phyloP scores from a whole-genome alignment of 805 yeast species.

The Starmera caribaea region DNA sequence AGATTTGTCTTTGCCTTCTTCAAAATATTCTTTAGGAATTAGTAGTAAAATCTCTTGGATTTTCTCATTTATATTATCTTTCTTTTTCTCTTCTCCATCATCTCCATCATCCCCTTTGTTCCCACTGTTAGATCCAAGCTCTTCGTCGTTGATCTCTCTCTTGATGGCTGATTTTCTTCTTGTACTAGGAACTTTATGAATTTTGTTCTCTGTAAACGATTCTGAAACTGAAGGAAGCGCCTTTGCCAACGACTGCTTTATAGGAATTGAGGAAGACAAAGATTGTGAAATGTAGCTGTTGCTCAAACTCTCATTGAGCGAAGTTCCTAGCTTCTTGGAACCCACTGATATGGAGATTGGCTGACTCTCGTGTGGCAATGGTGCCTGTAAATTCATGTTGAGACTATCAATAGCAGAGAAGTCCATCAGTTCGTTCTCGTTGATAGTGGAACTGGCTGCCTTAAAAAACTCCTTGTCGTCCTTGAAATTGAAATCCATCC shows the following conservation, averaged over 20 bases:
- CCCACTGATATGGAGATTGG: neutral
- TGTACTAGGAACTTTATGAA: slow-evolving; percentile 1
- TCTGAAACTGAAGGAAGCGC: slow-evolving; percentile 8
- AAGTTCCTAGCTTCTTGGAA: neutral
- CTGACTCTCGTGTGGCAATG: neutral
- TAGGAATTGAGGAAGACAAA: slow-evolving; percentile 10
- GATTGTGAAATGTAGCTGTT: slow-evolving; percentile 1
- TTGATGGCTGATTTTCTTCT: slow-evolving; percentile 12
- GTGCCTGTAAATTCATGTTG: neutral
- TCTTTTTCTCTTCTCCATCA: slow-evolving; percentile 33
- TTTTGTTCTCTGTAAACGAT: slow-evolving; percentile 9
- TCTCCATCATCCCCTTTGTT: slow-evolving; percentile 17
- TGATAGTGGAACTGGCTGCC: slow-evolving; percentile 4
- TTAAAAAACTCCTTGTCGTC: neutral
- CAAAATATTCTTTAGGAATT: slow-evolving; percentile 37
- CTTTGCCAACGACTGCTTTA: slow-evolving; percentile 16
- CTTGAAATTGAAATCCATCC: slow-evolving; percentile 2
- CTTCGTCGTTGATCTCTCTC: slow-evolving; percentile 2
- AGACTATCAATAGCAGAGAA: slow-evolving; percentile 10
- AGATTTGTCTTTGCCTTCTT: slow-evolving; percentile 30
- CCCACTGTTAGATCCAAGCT: neutral
- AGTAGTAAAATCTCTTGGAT: slow-evolving; percentile 40
- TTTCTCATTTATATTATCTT: slow-evolving; percentile 49
- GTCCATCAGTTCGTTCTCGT: slow-evolving; percentile 13
- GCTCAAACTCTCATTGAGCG: neutral